phyloP scores from a whole-genome alignment of 306 rosid genomes.

The Malus sieversii region DNA sequence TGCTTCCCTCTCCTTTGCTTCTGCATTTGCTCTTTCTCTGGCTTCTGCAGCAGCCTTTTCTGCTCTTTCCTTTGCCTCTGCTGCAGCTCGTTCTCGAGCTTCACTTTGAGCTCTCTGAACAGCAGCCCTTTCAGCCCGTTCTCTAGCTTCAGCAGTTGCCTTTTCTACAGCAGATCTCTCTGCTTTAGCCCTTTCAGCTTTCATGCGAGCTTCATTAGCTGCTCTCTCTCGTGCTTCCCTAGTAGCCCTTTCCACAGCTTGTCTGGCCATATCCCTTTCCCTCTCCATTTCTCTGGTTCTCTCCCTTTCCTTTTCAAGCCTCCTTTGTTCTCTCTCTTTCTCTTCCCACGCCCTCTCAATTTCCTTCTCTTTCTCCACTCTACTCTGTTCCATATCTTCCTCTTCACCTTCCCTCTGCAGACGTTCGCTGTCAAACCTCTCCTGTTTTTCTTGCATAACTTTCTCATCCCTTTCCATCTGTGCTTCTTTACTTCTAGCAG shows the following conservation, averaged over 20 bases:
- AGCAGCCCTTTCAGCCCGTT: conserved; percentile 94
- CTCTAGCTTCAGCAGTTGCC: conserved; percentile 85
- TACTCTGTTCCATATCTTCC: conserved; percentile 47
- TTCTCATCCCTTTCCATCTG: conserved; percentile 69
- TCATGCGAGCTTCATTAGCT: conserved; percentile 64
- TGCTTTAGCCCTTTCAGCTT: conserved; percentile 76
- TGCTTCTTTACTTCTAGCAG: conserved; percentile 63
- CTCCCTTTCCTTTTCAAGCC: conserved; percentile 53
- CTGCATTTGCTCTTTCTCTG: conserved; percentile 62
- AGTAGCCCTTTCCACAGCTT: conserved; percentile 97
- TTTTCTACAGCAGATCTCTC: conserved; percentile 80
- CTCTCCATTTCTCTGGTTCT: conserved; percentile 35
- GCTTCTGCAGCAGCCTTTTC: conserved; percentile 84
- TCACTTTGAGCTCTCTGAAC: conserved; percentile 95
- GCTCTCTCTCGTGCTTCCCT: conserved; percentile 99
- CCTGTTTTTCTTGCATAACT: conserved; percentile 41
- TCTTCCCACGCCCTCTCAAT: conserved; percentile 59
- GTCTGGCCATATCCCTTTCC: conserved; percentile 73
- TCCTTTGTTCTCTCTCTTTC: conserved; percentile 68
- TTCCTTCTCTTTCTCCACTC: conserved; percentile 49
- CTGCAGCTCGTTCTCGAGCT: conserved; percentile 98
- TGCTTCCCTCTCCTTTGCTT: conserved; percentile 36
- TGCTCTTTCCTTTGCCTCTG: conserved; percentile 77
- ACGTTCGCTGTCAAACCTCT: conserved; percentile 56
- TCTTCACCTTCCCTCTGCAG: conserved; percentile 66